Conservation (phyloP, 257 asterid species). For the Prunella vulgaris region DNA sequence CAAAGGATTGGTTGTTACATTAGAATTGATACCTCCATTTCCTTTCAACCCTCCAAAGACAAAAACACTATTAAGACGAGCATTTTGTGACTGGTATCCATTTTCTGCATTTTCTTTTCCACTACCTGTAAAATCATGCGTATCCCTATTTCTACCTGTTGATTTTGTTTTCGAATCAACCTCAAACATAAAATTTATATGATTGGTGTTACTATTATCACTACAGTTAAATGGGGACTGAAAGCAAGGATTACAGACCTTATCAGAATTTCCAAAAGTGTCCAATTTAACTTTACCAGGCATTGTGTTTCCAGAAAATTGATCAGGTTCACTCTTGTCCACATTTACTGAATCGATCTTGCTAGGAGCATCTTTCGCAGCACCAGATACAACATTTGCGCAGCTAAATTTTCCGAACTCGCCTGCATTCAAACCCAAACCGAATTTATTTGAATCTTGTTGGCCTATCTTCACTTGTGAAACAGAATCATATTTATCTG, state of each 20-base stretch:
- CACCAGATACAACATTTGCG: slow-evolving; percentile 33
- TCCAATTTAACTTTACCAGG: slow-evolving; percentile 32
- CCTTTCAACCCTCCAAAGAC: slow-evolving; percentile 37
- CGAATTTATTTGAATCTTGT: slow-evolving; percentile 16
- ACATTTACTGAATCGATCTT: neutral
- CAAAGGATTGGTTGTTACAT: slow-evolving; percentile 25
- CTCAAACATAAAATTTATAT: slow-evolving; percentile 30
- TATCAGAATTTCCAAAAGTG: slow-evolving; percentile 27
- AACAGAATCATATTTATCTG: slow-evolving; percentile 12
- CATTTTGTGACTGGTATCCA: slow-evolving; percentile 33
- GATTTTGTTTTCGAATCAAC: slow-evolving; percentile 18
- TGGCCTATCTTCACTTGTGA: slow-evolving; percentile 23
- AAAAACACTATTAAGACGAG: slow-evolving; percentile 25
- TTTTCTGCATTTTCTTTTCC: slow-evolving; percentile 25
- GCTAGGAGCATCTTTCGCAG: slow-evolving; percentile 7
- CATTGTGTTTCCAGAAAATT: slow-evolving; percentile 26
- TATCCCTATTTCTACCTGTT: slow-evolving; percentile 14
- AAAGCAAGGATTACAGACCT: slow-evolving; percentile 27
- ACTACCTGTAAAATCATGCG: slow-evolving; percentile 16
- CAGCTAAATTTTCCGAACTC: slow-evolving; percentile 18
- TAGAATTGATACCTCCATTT: slow-evolving; percentile 27
- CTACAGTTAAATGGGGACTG: slow-evolving; percentile 12
- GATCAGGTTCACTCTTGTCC: slow-evolving; percentile 17
- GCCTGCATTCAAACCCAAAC: slow-evolving; percentile 12
- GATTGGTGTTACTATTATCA: slow-evolving; percentile 21